phyloP scores from a whole-genome alignment of 2,329 filamentous ascomycete genomes.

The Furcasterigmium sp. region DNA sequence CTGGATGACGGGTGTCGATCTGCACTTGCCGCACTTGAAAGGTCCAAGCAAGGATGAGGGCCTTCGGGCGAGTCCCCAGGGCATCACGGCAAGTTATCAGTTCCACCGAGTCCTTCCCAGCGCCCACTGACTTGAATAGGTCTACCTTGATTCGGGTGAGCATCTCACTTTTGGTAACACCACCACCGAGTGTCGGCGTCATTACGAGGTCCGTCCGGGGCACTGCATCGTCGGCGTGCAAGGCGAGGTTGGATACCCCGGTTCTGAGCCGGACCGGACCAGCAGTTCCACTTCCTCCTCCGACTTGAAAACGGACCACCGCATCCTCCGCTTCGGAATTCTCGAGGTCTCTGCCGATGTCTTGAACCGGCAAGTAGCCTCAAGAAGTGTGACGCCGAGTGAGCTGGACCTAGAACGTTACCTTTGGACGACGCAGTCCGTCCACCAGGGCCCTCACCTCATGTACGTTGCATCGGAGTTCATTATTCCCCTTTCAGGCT shows the following conservation, averaged over 20 bases:
- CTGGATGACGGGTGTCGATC: background rate
- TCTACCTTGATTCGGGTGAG: background rate
- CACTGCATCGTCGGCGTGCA: background rate
- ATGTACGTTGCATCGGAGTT: background rate
- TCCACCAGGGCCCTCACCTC: background rate
- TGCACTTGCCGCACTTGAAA: background rate
- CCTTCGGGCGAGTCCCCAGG: background rate
- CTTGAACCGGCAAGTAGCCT: background rate
- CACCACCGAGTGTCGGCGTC: background rate
- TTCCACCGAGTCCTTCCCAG: background rate
- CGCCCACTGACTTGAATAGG: background rate
- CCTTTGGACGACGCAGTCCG: background rate
- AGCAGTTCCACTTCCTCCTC: too few relatives aligned
- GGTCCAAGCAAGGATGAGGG: background rate
- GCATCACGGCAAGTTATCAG: background rate
- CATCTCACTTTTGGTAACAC: background rate
- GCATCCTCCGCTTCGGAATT: background rate
- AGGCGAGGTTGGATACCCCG: background rate
- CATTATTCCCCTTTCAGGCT: too few relatives aligned
- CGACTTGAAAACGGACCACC: background rate
- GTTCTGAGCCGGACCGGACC: too few relatives aligned
- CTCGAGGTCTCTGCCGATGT: too few relatives aligned
- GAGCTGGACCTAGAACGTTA: background rate
- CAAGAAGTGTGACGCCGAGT: background rate
- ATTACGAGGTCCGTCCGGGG: too few relatives aligned